These are phyloP conservation scores for Skeletonema tropicum DNA, from an alignment of 108 stramenopile species.

Conservation along the genomic window DNA sequence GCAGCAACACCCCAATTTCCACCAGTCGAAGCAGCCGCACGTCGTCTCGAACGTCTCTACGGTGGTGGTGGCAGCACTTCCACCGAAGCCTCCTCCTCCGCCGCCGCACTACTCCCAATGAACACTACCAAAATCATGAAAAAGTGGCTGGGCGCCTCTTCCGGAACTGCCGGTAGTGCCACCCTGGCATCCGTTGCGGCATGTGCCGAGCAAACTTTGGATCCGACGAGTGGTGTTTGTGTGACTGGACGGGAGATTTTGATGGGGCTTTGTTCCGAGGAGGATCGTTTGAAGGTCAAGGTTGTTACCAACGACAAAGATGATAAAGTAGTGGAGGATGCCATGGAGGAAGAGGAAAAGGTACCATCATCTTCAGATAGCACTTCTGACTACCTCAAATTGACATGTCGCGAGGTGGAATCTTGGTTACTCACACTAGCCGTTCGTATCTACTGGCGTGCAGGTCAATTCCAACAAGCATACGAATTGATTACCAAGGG, in stretches of 20 bases:
- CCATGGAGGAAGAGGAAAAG: constrained; percentile 7
- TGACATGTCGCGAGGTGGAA: constrained; percentile 70
- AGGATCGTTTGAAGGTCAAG: background rate
- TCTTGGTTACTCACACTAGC: constrained; percentile 73
- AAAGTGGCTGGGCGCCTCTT: constrained; percentile 81
- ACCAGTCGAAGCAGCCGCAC: constrained; percentile 74
- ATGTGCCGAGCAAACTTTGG: constrained; percentile 56
- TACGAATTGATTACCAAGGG: constrained; percentile 55
- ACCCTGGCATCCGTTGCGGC: constrained; percentile 55
- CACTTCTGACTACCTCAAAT: constrained; percentile 30
- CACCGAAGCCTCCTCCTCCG: constrained; percentile 16
- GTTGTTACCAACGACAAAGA: constrained; percentile 10
- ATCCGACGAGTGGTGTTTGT: constrained; percentile 47
- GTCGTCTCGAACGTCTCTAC: constrained; percentile 75
- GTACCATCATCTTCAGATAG: background rate
- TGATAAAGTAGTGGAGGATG: constrained; percentile 16
- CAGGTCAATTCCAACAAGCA: constrained; percentile 45
- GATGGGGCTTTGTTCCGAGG: constrained; percentile 1
- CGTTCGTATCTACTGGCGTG: constrained; percentile 70
- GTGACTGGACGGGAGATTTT: constrained; percentile 56
- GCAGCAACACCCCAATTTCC: constrained; percentile 22
- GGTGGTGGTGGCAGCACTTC: constrained; percentile 52
- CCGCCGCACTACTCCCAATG: background rate
- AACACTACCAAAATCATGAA: constrained; percentile 80
- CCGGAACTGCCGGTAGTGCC: constrained; percentile 65